A percentile compares a stretch with the other conserved stretches of the same genome.
phyloP scores from a whole-genome alignment of 2,329 filamentous ascomycete genomes.

The Colletotrichum tofieldiae region DNA sequence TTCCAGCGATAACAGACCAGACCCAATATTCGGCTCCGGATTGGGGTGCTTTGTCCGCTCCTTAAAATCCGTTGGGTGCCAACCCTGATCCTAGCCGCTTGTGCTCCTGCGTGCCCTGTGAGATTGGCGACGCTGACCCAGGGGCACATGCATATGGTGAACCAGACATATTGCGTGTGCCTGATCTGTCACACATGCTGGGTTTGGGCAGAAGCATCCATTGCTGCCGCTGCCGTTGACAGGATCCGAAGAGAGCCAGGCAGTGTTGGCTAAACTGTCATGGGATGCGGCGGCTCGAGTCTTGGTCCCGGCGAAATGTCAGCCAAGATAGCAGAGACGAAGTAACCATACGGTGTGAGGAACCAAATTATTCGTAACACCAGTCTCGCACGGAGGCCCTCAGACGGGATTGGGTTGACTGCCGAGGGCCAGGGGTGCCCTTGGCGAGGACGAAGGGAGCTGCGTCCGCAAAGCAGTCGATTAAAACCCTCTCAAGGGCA shows the following conservation, averaged over 20 bases:
- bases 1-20: conserved; percentile 8
- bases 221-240: background rate
- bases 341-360: conserved; percentile 14
- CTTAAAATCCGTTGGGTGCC: conserved; percentile 20
- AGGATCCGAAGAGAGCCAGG: background rate
- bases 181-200: conserved; percentile 4
- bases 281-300: conserved; percentile 9
- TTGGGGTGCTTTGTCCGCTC: conserved; percentile 35
- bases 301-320: background rate
- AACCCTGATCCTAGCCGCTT: conserved; percentile 31
- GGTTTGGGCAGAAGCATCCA: background rate
- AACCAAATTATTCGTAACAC: background rate
- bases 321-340: conserved; percentile 7
- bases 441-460: conserved; percentile 8
- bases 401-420: conserved; percentile 27
- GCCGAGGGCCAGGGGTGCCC: conserved; percentile 11
- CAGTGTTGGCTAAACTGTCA: background rate
- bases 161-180: conserved; percentile 27
- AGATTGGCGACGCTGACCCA: conserved; percentile 31
- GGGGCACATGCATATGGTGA: conserved; percentile 24
- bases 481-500: conserved; percentile 8
- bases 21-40: conserved; percentile 26
- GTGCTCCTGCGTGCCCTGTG: conserved; percentile 22
- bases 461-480: background rate
- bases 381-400: conserved; percentile 17